A percentile compares a stretch with the other conserved stretches of the same genome.
Evolutionary conservation across 306 rosid species (phyloP).

Genomic region (Sindora glabra): DNA sequence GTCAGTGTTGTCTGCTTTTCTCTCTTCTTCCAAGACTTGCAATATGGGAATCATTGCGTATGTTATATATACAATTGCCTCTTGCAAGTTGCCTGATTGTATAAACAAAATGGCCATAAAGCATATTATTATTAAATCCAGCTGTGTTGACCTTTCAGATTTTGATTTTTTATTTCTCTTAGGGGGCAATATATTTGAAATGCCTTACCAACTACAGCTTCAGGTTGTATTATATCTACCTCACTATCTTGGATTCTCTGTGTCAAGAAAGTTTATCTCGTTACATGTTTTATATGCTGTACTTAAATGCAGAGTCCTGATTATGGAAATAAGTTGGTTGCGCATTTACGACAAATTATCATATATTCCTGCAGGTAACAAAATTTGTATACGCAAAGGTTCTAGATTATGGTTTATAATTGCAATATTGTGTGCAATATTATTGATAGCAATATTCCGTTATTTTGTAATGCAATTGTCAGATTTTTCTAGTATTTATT

Average conservation of each 20-base stretch:
- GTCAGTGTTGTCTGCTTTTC: not conserved
- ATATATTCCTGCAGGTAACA: too few species aligned
- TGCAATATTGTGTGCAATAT: too few species aligned
- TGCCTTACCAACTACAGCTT: not conserved
- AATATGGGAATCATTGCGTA: not conserved
- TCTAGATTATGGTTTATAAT: too few species aligned
- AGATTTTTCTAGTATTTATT: too few species aligned
- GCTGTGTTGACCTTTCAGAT: not conserved
- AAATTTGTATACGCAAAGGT: too few species aligned
- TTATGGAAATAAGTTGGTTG: too few species aligned
- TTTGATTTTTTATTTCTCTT: not conserved
- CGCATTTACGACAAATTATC: too few species aligned
- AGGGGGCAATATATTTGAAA: not conserved
- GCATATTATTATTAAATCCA: not conserved
- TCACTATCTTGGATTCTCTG: constrained; percentile 7
- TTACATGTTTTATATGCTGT: not conserved
- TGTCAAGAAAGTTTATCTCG: not conserved
- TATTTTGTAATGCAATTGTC: too few species aligned
- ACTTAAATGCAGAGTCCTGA: too few species aligned
- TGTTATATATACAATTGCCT: not conserved
- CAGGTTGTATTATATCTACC: not conserved
- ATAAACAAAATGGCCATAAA: not conserved
- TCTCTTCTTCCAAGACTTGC: not conserved
- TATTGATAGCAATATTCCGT: too few species aligned
- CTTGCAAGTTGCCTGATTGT: not conserved